A percentile compares a stretch with the other conserved stretches of the same genome.
Evolutionary conservation across 495 filamentous ascomycete species (phyloP).

Genomic region (Hypoxylon fragiforme): DNA sequence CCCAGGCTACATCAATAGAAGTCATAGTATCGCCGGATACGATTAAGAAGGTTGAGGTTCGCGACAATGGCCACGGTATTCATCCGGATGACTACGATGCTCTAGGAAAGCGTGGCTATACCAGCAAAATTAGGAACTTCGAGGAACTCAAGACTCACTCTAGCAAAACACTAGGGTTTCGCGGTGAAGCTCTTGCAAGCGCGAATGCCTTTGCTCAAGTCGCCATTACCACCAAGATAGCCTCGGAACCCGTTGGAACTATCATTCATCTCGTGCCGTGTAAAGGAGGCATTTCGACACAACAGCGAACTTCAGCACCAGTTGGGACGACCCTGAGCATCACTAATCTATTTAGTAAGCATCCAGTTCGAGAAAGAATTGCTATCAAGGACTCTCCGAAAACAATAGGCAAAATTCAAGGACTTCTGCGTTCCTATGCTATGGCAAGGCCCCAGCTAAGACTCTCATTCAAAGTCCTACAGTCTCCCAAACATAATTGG

Average conservation of each 20-base stretch:
- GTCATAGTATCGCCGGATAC: constrained; percentile 76
- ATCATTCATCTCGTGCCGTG: constrained; percentile 39
- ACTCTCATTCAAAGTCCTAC: constrained; percentile 70
- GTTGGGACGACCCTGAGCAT: constrained; percentile 79
- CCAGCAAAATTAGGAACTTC: constrained; percentile 80
- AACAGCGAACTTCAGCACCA: constrained; percentile 61
- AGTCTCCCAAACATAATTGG: constrained; percentile 66
- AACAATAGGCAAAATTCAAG: constrained; percentile 64
- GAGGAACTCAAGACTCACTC: constrained; percentile 70
- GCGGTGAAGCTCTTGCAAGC: constrained; percentile 85
- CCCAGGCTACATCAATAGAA: constrained; percentile 70
- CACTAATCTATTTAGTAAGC: constrained; percentile 63
- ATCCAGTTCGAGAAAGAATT: constrained; percentile 76
- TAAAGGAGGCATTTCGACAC: constrained; percentile 45
- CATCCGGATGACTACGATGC: constrained; percentile 65
- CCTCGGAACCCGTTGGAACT: constrained; percentile 67
- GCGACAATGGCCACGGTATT: constrained; percentile 90
- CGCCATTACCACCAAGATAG: constrained; percentile 69
- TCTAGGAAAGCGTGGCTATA: constrained; percentile 72
- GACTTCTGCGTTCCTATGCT: constrained; percentile 73
- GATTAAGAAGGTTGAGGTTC: constrained; percentile 81
- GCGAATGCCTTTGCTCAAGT: constrained; percentile 68
- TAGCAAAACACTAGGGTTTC: constrained; percentile 77
- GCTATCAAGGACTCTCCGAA: constrained; percentile 64
- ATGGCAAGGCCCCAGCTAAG: constrained; percentile 67